phyloP scores from a whole-genome alignment of 176 grass and related monocot species.

The Raddia distichophylla region DNA sequence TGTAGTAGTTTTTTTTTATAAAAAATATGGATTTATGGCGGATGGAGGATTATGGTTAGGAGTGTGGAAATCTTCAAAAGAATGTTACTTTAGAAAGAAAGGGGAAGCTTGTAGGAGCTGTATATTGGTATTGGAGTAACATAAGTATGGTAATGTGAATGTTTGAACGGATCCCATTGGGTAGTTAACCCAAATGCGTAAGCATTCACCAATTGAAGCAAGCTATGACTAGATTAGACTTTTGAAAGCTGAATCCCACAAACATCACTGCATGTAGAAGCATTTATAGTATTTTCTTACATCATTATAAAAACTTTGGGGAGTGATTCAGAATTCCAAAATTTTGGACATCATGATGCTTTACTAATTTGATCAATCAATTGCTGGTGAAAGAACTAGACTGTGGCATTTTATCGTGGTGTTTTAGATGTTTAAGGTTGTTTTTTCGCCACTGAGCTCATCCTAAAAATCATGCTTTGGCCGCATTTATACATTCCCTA shows the following conservation, averaged over 20 bases:
- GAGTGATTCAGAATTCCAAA: neutral
- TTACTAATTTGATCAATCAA: neutral
- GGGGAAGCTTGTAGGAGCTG: neutral
- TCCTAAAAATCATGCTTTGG: neutral
- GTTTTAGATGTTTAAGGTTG: neutral
- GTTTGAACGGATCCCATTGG: neutral
- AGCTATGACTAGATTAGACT: neutral
- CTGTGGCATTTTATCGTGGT: neutral
- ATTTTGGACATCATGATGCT: neutral
- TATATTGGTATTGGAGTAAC: neutral
- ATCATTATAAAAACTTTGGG: neutral
- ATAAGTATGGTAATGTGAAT: conserved; percentile 20
- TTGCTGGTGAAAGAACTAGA: conserved; percentile 1
- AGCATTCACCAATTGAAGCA: neutral
- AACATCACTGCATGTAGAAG: neutral
- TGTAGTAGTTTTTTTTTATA: neutral
- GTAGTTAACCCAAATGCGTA: conserved; percentile 15
- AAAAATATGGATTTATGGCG: neutral
- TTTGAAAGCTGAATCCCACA: neutral
- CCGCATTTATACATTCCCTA: neutral
- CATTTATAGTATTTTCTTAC: neutral
- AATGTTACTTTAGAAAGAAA: neutral
- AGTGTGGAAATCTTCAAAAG: neutral
- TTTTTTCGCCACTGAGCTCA: neutral
- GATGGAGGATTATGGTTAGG: neutral